Percentiles rank a stretch among this genome's conserved stretches.
Evolutionary conservation across 176 grass and related monocot species (phyloP).

Genomic region (Tillandsia fasciculata): DNA sequence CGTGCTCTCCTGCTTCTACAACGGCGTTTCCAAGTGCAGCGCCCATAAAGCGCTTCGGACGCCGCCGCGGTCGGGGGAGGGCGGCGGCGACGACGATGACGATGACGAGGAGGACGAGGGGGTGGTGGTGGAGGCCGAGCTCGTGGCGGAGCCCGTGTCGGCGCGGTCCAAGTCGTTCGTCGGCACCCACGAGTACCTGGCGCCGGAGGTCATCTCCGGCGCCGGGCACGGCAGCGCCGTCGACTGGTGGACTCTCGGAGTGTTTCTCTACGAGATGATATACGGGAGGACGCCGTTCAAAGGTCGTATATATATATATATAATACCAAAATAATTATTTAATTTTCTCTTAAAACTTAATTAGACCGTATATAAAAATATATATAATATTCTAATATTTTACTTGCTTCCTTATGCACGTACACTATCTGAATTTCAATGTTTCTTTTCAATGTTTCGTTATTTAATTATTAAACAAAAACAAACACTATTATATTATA

Average conservation of each 20-base stretch:
- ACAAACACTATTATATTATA: too few relatives aligned
- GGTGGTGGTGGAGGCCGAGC: slow-evolving; percentile 27
- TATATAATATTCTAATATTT: too few relatives aligned
- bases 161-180: slow-evolving; percentile 83
- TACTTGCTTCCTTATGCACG: too few relatives aligned
- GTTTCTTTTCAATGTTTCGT: too few relatives aligned
- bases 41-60: neutral
- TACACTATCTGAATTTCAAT: too few relatives aligned
- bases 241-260: slow-evolving; percentile 88
- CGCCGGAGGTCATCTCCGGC: slow-evolving; percentile 86
- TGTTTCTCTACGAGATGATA: slow-evolving; percentile 94
- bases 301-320: neutral
- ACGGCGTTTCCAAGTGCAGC: slow-evolving; percentile 39
- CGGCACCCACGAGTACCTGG: slow-evolving; percentile 95
- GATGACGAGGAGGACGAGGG: neutral
- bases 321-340: too few relatives aligned
- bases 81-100: neutral
- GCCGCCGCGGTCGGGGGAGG: slow-evolving; percentile 12
- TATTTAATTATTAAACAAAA: too few relatives aligned
- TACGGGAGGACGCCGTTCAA: slow-evolving; percentile 80
- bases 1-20: slow-evolving; percentile 75
- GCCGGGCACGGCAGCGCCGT: slow-evolving; percentile 82
- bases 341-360: too few relatives aligned
- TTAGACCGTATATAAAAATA: too few relatives aligned
- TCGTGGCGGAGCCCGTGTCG: slow-evolving; percentile 74